Evolutionary conservation across 306 rosid genomes (phyloP).

Genomic region (Mimosa bimucronata): DNA sequence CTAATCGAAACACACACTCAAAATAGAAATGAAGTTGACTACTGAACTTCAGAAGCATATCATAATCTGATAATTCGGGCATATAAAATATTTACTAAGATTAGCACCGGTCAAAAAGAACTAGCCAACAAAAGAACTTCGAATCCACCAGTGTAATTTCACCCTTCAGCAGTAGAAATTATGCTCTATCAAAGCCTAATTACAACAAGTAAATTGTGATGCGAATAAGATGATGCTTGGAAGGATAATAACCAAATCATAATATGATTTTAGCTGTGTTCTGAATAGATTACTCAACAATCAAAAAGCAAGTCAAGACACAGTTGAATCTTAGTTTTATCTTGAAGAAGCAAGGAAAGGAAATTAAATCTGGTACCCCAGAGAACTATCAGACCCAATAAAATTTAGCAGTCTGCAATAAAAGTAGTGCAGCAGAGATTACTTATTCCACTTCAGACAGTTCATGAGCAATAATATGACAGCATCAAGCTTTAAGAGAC

Average conservation of each 20-base stretch:
- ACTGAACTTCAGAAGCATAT: neutral
- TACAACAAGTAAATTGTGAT: neutral
- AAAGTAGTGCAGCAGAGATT: slow-evolving; percentile 28
- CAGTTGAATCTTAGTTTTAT: neutral
- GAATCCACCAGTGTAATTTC: neutral
- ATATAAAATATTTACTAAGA: no score
- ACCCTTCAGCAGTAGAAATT: neutral
- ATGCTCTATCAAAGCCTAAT: neutral
- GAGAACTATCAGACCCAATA: slow-evolving; percentile 12
- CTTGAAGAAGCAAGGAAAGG: neutral
- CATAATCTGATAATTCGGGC: neutral
- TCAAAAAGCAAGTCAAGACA: slow-evolving; percentile 19
- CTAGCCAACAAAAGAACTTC: neutral
- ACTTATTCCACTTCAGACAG: slow-evolving; percentile 52
- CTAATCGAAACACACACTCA: no score
- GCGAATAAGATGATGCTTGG: slow-evolving; percentile 2
- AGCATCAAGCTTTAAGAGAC: slow-evolving; percentile 57
- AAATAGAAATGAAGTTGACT: neutral
- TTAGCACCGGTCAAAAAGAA: no score
- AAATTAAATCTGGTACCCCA: slow-evolving; percentile 4
- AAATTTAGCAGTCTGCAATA: slow-evolving; percentile 3
- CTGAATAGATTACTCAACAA: slow-evolving; percentile 24
- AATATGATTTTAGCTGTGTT: slow-evolving; percentile 13
- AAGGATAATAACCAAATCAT: slow-evolving; percentile 4
- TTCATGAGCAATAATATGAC: slow-evolving; percentile 39